These are phyloP conservation scores for Penicillium brevicompactum DNA, from an alignment of 2,329 filamentous ascomycete genomes.

Conservation along the genomic window DNA sequence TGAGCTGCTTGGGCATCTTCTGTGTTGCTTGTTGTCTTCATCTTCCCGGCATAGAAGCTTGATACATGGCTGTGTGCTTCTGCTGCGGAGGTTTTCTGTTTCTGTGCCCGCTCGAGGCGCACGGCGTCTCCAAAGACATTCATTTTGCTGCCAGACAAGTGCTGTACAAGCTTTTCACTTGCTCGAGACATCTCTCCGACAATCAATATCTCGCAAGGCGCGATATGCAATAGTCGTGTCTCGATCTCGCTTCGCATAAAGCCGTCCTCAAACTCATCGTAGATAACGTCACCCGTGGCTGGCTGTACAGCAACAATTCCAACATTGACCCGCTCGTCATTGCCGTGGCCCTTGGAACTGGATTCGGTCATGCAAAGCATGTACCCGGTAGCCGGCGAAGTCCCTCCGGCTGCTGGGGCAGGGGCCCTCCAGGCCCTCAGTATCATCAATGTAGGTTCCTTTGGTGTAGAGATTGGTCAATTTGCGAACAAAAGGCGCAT, in stretches of 20 bases:
- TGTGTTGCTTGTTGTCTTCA: conserved; percentile 61
- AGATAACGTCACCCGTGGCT: conserved; percentile 91
- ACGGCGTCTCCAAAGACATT: conserved; percentile 92
- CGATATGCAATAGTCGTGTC: conserved; percentile 91
- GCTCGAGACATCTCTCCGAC: conserved; percentile 88
- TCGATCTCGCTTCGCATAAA: conserved; percentile 98
- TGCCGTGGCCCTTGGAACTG: conserved; percentile 75
- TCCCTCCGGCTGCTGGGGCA: conserved; percentile 58
- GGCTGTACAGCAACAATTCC: conserved; percentile 94
- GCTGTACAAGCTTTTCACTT: conserved; percentile 87
- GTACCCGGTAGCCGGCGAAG: conserved; percentile 72
- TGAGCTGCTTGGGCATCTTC: conserved; percentile 61
- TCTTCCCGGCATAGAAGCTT: conserved; percentile 86
- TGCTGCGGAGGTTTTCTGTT: conserved; percentile 77
- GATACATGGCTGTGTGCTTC: conserved; percentile 88
- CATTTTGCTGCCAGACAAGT: conserved; percentile 83
- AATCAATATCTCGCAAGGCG: conserved; percentile 91
- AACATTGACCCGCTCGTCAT: conserved; percentile 90
- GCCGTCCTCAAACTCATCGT: conserved; percentile 93
- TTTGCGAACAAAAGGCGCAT: conserved; percentile 86
- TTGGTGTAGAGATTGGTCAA: conserved; percentile 98
- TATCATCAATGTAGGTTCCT: conserved; percentile 94
- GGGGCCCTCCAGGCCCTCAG: conserved; percentile 71
- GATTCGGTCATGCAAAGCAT: conserved; percentile 88
- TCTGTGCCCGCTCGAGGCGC: conserved; percentile 77